A percentile compares a stretch with the other conserved stretches of the same genome.
phyloP scores from a whole-genome alignment of 192 early-diverging fungal genomes.

The Funneliformis mosseae region DNA sequence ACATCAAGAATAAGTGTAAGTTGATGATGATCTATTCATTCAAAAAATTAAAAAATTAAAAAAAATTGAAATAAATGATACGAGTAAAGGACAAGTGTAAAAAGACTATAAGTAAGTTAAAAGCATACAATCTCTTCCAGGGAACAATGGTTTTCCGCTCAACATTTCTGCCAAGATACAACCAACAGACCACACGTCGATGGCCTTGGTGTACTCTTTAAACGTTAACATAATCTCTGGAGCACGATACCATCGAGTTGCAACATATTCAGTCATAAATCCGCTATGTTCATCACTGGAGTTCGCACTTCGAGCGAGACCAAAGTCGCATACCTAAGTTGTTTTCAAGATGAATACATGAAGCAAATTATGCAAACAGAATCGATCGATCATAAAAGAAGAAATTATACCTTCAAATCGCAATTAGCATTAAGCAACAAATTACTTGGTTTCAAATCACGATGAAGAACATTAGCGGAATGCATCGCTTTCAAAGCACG shows the following conservation, averaged over 20 bases:
- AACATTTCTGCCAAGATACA: constrained; percentile 89
- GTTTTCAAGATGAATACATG: constrained; percentile 8
- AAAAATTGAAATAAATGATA: neutral
- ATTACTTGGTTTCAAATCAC: constrained; percentile 97
- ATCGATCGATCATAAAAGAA: neutral
- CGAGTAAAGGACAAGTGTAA: neutral
- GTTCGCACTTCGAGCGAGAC: constrained; percentile 89
- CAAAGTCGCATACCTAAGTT: constrained; percentile 93
- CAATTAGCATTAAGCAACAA: constrained; percentile 90
- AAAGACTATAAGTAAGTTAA: neutral
- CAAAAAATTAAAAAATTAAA: neutral
- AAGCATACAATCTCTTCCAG: constrained; percentile 70
- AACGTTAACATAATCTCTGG: constrained; percentile 97
- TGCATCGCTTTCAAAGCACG: constrained; percentile 99
- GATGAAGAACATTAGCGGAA: constrained; percentile 95
- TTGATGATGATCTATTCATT: constrained; percentile 81
- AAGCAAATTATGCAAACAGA: neutral
- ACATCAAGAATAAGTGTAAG: constrained; percentile 94
- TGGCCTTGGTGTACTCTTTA: constrained; percentile 98
- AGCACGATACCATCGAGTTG: constrained; percentile 93
- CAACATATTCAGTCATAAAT: constrained; percentile 97
- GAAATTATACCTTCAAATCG: constrained; percentile 68
- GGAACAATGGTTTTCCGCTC: constrained; percentile 78
- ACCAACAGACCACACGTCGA: constrained; percentile 91
- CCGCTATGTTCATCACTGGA: constrained; percentile 79